A percentile compares a stretch with the other conserved stretches of the same genome.
These are phyloP conservation scores for Singerocomus inundabilis DNA, from an alignment of 1,284 basidiomycete species.

Conservation along the genomic window DNA sequence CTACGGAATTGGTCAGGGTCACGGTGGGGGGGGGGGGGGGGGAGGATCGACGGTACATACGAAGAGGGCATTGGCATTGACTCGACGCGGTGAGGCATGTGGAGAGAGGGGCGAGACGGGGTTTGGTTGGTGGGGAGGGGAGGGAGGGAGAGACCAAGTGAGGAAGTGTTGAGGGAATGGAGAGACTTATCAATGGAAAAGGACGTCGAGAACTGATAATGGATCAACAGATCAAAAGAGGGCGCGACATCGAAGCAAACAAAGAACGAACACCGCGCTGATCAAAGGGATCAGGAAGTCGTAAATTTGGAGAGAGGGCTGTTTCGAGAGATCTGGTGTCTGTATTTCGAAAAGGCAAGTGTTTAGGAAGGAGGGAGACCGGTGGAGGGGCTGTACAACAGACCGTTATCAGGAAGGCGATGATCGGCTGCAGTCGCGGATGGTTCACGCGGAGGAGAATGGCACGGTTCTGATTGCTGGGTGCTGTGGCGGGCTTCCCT, in stretches of 20 bases:
- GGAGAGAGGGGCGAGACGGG: not conserved
- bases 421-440: constrained; percentile 32
- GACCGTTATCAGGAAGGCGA: constrained; percentile 34
- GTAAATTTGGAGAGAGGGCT: constrained; percentile 34
- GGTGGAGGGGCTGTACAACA: constrained; percentile 25
- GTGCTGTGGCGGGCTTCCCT: constrained; percentile 30
- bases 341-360: constrained; percentile 29
- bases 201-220: constrained; percentile 37
- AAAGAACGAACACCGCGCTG: constrained; percentile 39
- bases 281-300: constrained; percentile 38
- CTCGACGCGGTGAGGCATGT: constrained; percentile 37
- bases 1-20: constrained; percentile 25
- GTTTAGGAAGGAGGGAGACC: constrained; percentile 28
- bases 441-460: constrained; percentile 23
- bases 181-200: constrained; percentile 34
- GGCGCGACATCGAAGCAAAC: constrained; percentile 37
- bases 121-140: constrained; percentile 9
- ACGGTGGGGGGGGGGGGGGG: constrained; percentile 4
- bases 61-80: constrained; percentile 29
- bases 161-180: constrained; percentile 16
- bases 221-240: constrained; percentile 39
- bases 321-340: constrained; percentile 35
- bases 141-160: constrained; percentile 15
- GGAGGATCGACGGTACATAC: constrained; percentile 25
- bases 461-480: constrained; percentile 23